Percentiles rank a stretch among this genome's conserved stretches.
Evolutionary conservation across 2,329 filamentous ascomycete species (phyloP).

Genomic region (Pseudogymnoascus sp.): DNA sequence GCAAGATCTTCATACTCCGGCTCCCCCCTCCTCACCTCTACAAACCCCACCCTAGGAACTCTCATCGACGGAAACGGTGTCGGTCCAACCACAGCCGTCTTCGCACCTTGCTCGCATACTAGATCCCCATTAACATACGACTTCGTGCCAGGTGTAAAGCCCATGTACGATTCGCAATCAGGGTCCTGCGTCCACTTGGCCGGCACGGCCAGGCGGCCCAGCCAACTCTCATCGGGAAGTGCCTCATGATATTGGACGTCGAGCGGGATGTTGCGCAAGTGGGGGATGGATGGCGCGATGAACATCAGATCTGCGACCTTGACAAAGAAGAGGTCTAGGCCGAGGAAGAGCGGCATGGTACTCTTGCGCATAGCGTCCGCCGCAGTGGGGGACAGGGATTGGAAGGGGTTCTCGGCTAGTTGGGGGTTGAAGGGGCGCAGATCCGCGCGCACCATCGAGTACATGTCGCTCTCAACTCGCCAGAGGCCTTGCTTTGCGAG

Average conservation of each 20-base stretch:
- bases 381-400: conserved; percentile 36
- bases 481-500: conserved; percentile 53
- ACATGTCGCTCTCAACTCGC: conserved; percentile 49
- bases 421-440: conserved; percentile 47
- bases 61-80: conserved; percentile 48
- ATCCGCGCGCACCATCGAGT: conserved; percentile 43
- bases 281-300: conserved; percentile 48
- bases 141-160: conserved; percentile 49
- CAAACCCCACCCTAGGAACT: conserved; percentile 43
- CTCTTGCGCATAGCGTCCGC: conserved; percentile 22
- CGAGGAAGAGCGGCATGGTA: conserved; percentile 32
- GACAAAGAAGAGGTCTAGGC: conserved; percentile 59
- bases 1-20: conserved; percentile 47
- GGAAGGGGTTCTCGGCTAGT: conserved; percentile 33
- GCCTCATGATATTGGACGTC: conserved; percentile 51
- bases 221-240: conserved; percentile 14
- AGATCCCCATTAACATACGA: conserved; percentile 51
- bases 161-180: conserved; percentile 42
- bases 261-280: conserved; percentile 49
- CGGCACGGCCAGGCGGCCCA: conserved; percentile 10
- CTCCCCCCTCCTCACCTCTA: conserved; percentile 44
- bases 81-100: conserved; percentile 40
- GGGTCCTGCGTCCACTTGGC: conserved; percentile 54
- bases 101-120: conserved; percentile 44
- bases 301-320: conserved; percentile 59